Evolutionary conservation across 2,329 filamentous ascomycete genomes (phyloP).

Genomic region (Microcera coccophila): DNA sequence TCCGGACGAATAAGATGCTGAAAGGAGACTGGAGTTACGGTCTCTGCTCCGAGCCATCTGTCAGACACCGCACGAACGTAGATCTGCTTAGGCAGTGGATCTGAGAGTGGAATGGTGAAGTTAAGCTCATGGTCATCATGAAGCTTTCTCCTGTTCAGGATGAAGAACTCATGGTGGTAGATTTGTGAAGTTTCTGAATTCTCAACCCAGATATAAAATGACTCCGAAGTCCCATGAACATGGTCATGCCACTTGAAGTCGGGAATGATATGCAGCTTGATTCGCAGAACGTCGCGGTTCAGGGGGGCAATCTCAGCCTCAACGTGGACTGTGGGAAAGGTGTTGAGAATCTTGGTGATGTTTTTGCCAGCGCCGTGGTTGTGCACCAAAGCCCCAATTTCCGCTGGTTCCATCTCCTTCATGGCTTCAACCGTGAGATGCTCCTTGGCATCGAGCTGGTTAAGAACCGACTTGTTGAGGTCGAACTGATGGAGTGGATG

Average conservation of each 20-base stretch:
- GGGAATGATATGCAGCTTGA: constrained; percentile 78
- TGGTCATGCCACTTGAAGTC: constrained; percentile 95
- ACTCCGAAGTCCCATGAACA: constrained; percentile 88
- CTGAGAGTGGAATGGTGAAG: constrained; percentile 92
- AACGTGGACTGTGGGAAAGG: constrained; percentile 86
- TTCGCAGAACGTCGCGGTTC: constrained; percentile 90
- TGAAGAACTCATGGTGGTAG: constrained; percentile 96
- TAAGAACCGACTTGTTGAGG: constrained; percentile 75
- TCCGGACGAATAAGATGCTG: constrained; percentile 96
- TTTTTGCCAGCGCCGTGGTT: constrained; percentile 83
- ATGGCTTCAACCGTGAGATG: constrained; percentile 73
- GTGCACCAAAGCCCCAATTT: constrained; percentile 87
- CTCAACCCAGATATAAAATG: constrained; percentile 98
- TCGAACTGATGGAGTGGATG: constrained; percentile 96
- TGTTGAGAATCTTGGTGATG: constrained; percentile 75
- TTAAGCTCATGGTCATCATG: constrained; percentile 96
- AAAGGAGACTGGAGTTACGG: constrained; percentile 91
- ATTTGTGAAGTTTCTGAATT: constrained; percentile 97
- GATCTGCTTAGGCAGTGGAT: constrained; percentile 91
- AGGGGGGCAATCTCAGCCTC: constrained; percentile 94
- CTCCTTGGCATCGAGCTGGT: constrained; percentile 79
- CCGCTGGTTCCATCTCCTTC: constrained; percentile 86
- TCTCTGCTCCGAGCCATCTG: constrained; percentile 94
- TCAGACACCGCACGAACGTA: constrained; percentile 94
- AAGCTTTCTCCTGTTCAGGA: constrained; percentile 82